Evolutionary conservation across 2,329 filamentous ascomycete genomes (phyloP), one percentile per base, ranked within the genome.

Genomic region (Waltergamsia citrina): DNA sequence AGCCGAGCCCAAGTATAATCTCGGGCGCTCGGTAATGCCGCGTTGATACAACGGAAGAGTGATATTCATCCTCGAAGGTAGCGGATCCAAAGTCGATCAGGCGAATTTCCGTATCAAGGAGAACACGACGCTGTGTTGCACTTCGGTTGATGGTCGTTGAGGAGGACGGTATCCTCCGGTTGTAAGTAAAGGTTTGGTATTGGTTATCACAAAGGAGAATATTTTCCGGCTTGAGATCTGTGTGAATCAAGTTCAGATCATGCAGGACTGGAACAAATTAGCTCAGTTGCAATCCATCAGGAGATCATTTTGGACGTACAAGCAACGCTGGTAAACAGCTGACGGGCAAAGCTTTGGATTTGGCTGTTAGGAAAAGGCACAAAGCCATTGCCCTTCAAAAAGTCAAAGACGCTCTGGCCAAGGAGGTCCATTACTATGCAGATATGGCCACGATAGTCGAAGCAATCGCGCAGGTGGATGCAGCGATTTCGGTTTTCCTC

Each of bases 281-380:
- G n/a, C n/a, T n/a, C n/a, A n/a, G n/a, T n/a, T n/a, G n/a, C n/a
- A n/a, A n/a, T n/a, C n/a, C n/a, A n/a, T n/a, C n/a, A n/a, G n/a
- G n/a, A n/a, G n/a, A n/a, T n/a, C n/a, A n/a, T n/a, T n/a, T n/a
- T 26, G 14, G 26, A 77, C 85, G 70, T 65, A 94, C 86, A 98
- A 38, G 92, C 92, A 50, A 98, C 93, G 50, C 90, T 96, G n/a
- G 90, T 96, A 41, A 98, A 84, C 12, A 98, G 68, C 54, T 98
- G 92, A 32, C 90, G 78, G 31, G 92, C 92, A 67, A 98, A 96
- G 54, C 77, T 90, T 57, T 96, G 92, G 38, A 98, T 98, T 59
- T 98, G 92, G 44, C 88, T 95, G 67, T 93, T 96, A 10, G 92
- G 92, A 51, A 98, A 98, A 1, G 92, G 92, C 14, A 94, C 87